These are phyloP conservation scores for Trichoderma reesei DNA, from an alignment of 495 filamentous ascomycete genomes.

Conservation along the genomic window DNA sequence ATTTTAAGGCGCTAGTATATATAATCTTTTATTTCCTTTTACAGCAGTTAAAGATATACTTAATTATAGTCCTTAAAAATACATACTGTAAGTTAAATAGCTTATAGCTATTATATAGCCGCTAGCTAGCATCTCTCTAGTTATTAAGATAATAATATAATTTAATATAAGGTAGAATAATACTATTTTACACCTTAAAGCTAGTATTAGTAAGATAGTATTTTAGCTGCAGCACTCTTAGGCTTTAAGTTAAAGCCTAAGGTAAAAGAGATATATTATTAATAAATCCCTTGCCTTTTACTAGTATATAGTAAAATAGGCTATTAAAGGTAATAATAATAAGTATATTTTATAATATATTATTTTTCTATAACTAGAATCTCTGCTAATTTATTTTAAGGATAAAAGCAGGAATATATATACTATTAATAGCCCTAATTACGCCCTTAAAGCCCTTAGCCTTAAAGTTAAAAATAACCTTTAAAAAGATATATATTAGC, in stretches of 20 bases:
- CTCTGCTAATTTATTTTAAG: background rate
- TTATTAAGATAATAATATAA: background rate
- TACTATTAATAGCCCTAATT: background rate
- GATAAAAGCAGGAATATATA: background rate
- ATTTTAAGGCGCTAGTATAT: too few relatives aligned
- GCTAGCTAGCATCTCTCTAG: background rate
- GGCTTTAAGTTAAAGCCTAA: background rate
- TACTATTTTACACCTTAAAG: background rate
- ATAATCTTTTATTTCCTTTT: too few relatives aligned
- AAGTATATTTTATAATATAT: conserved; percentile 10
- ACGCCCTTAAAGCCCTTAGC: background rate
- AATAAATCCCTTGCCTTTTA: background rate
- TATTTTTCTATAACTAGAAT: background rate
- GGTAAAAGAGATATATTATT: background rate
- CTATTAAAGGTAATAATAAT: conserved; percentile 10
- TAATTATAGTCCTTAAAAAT: background rate
- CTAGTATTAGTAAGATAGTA: conserved; percentile 10
- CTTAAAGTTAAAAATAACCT: background rate
- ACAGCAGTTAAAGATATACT: background rate
- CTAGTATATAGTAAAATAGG: conserved; percentile 5
- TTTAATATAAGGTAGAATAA: background rate
- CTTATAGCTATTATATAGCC: background rate
- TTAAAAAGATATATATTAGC: background rate
- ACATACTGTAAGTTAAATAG: background rate
- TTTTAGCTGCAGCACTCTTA: background rate